Conservation (phyloP, 139 green algal species). For the Chlorella vulgaris region DNA sequence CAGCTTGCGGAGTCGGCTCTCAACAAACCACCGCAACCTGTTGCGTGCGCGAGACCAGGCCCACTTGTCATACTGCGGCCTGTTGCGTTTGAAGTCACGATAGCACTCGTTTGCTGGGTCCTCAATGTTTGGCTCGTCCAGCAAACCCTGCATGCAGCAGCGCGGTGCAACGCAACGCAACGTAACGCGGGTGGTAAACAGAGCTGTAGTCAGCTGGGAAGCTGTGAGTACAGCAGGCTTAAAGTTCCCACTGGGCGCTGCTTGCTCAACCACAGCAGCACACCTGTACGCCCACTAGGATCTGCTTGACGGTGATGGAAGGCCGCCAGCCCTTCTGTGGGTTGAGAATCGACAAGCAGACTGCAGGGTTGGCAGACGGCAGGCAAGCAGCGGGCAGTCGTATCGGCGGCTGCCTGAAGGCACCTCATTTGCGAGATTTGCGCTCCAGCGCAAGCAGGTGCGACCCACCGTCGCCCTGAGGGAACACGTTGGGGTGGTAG, state of each 20-base stretch:
- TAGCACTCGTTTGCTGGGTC: constrained; percentile 25
- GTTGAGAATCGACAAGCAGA: constrained; percentile 75
- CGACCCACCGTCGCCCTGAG: constrained; percentile 65
- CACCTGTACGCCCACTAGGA: constrained; percentile 72
- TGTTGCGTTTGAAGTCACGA: not conserved
- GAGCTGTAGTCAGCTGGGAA: not conserved
- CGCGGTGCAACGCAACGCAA: not conserved
- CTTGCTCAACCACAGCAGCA: not conserved
- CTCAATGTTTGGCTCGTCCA: constrained; percentile 44
- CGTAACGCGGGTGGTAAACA: not conserved
- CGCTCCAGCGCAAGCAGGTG: not conserved
- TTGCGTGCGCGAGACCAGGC: not conserved
- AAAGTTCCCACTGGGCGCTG: not conserved
- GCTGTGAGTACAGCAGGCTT: not conserved
- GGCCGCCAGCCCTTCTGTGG: constrained; percentile 48
- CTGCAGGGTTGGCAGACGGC: constrained; percentile 20
- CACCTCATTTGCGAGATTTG: not conserved
- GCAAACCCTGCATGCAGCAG: constrained; percentile 41
- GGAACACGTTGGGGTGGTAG: constrained; percentile 53
- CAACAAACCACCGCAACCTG: not conserved
- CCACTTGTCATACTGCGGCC: not conserved
- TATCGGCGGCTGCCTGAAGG: not conserved
- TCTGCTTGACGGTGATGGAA: constrained; percentile 73
- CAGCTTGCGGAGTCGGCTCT: not conserved
- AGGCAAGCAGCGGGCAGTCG: not conserved